Evolutionary conservation across 805 yeast genomes (phyloP).

Genomic region (Komagataella populi): DNA sequence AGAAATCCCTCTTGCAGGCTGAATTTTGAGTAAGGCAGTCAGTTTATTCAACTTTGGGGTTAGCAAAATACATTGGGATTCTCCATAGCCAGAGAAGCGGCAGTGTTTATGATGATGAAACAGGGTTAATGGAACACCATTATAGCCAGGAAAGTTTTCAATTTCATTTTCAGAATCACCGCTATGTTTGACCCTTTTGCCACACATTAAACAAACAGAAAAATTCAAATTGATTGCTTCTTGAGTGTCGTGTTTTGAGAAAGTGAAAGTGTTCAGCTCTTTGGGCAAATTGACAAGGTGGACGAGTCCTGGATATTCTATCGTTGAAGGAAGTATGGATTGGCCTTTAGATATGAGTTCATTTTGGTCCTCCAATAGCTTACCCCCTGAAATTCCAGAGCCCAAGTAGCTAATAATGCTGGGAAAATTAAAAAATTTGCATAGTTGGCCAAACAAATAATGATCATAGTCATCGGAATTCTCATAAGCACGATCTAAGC

Average conservation of each 20-base stretch:
- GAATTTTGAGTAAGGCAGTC: constrained; percentile 15
- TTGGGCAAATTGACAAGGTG: constrained; percentile 39
- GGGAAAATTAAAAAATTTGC: background rate
- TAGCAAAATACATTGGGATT: constrained; percentile 7
- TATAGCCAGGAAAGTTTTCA: constrained; percentile 16
- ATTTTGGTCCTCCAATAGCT: constrained; percentile 3
- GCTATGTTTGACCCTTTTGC: constrained; percentile 20
- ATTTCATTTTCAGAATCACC: constrained; percentile 7
- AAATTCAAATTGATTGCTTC: constrained; percentile 16
- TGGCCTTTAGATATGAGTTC: constrained; percentile 13
- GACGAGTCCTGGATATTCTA: constrained; percentile 42
- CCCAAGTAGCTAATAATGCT: background rate
- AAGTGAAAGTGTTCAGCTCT: constrained; percentile 21
- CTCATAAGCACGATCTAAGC: background rate
- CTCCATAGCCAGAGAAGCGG: constrained; percentile 17
- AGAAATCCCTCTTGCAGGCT: constrained; percentile 7
- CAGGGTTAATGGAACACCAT: constrained; percentile 18
- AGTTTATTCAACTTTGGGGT: constrained; percentile 11
- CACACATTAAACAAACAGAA: constrained; percentile 31
- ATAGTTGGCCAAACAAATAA: constrained; percentile 13
- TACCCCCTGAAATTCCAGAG: background rate
- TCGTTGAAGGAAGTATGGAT: constrained; percentile 10
- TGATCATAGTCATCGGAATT: constrained; percentile 4
- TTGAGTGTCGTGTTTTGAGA: constrained; percentile 14
- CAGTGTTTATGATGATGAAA: constrained; percentile 8